Conservation (phyloP, 306 rosid genomes). For the Medicago truncatula region MtrunA17r5.0-ANR NC_053047.1:8395001-8395500, state of each 20-base stretch:
- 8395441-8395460: slow-evolving; percentile 13
- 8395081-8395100: slow-evolving; percentile 94
- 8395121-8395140: slow-evolving; percentile 98
- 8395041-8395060: slow-evolving; percentile 23
- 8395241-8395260: too few species aligned
- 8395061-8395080: slow-evolving; percentile 98
- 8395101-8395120: slow-evolving; percentile 97
- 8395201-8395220: slow-evolving; percentile 96
- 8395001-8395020: not conserved
- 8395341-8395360: too few species aligned
- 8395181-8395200: slow-evolving; percentile 99
- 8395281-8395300: too few species aligned
- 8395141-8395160: slow-evolving; percentile 99
- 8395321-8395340: too few species aligned
- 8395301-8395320: too few species aligned
- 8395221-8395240: too few species aligned
- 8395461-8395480: slow-evolving; percentile 20
- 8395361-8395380: too few species aligned
- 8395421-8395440: slow-evolving; percentile 22
- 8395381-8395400: too few species aligned
- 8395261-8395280: too few species aligned
- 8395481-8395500: slow-evolving; percentile 2
- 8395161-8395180: slow-evolving; percentile 97
- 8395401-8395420: too few species aligned
- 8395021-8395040: slow-evolving; percentile 19